phyloP scores from a whole-genome alignment of 2,329 filamentous ascomycete species.

The Calonectria pauciramosa region DNA sequence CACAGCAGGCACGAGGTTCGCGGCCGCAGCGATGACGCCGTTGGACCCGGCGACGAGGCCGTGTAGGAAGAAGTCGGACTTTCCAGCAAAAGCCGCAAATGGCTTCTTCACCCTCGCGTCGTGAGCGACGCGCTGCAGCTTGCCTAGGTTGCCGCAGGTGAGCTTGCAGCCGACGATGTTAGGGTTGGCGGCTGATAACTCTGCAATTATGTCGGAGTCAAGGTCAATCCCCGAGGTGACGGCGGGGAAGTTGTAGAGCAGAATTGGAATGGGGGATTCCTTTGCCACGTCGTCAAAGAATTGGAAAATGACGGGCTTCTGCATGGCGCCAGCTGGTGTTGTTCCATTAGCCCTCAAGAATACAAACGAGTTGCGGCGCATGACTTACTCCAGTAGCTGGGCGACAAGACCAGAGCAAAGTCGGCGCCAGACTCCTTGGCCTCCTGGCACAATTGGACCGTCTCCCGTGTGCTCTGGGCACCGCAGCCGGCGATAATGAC shows the following conservation, averaged over 20 bases:
- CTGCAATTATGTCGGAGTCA: constrained; percentile 66
- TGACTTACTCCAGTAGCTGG: constrained; percentile 74
- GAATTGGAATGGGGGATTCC: constrained; percentile 68
- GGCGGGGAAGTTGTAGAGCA: constrained; percentile 76
- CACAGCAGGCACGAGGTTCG: constrained; percentile 14
- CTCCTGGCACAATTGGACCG: constrained; percentile 74
- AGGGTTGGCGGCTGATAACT: constrained; percentile 13
- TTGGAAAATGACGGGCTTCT: constrained; percentile 69
- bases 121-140: constrained; percentile 22
- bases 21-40: constrained; percentile 20
- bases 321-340: constrained; percentile 31
- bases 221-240: constrained; percentile 72
- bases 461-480: constrained; percentile 77
- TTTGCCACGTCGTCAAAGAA: constrained; percentile 72
- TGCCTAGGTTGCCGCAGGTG: constrained; percentile 21
- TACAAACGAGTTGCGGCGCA: not conserved
- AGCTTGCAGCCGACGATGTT: constrained; percentile 30
- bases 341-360: not conserved
- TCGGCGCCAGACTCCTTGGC: constrained; percentile 75
- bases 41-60: constrained; percentile 23
- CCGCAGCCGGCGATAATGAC: constrained; percentile 79
- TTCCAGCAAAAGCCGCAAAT: constrained; percentile 20
- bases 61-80: constrained; percentile 26
- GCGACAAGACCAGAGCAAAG: constrained; percentile 76
- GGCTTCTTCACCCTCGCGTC: not conserved